Percentiles rank a stretch among this genome's conserved stretches.
phyloP scores from a whole-genome alignment of 1,139 yeast species.

The Nakaseomyces sp. region DNA sequence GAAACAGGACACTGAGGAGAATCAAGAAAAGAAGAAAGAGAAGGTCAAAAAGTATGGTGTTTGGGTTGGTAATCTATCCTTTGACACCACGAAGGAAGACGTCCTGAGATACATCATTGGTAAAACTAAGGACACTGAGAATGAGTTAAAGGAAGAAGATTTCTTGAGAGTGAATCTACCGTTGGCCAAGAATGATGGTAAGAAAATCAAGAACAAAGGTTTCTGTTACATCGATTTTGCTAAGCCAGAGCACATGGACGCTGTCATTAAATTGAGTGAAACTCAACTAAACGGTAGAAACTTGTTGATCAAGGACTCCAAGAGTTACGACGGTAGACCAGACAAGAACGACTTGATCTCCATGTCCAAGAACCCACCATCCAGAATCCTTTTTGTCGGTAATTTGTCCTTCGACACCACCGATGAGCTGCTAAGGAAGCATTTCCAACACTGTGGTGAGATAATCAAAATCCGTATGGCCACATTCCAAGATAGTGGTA shows the following conservation, averaged over 20 bases:
- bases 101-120: conserved; percentile 53
- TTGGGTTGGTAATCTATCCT: conserved; percentile 91
- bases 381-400: conserved; percentile 84
- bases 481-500: conserved; percentile 90
- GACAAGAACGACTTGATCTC: conserved; percentile 41
- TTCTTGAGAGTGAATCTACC: conserved; percentile 62
- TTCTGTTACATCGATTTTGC: conserved; percentile 86
- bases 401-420: conserved; percentile 91
- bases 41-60: conserved; percentile 51
- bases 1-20: conserved; percentile 15
- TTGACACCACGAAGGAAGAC: conserved; percentile 74
- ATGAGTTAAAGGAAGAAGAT: conserved; percentile 37
- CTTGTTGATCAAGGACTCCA: conserved; percentile 71
- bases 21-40: conserved; percentile 14
- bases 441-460: conserved; percentile 70
- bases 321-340: conserved; percentile 84
- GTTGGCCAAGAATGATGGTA: conserved; percentile 42
- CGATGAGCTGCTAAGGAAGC: conserved; percentile 64
- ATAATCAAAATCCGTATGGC: conserved; percentile 85
- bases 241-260: conserved; percentile 51
- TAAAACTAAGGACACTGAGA: conserved; percentile 42
- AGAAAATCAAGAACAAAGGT: conserved; percentile 55
- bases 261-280: conserved; percentile 65
- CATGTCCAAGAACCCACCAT: conserved; percentile 70
- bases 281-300: conserved; percentile 71